Base-by-base conservation (phyloP, 495 filamentous ascomycete genomes). In the Hyaloscypha hepaticicola region DNA sequence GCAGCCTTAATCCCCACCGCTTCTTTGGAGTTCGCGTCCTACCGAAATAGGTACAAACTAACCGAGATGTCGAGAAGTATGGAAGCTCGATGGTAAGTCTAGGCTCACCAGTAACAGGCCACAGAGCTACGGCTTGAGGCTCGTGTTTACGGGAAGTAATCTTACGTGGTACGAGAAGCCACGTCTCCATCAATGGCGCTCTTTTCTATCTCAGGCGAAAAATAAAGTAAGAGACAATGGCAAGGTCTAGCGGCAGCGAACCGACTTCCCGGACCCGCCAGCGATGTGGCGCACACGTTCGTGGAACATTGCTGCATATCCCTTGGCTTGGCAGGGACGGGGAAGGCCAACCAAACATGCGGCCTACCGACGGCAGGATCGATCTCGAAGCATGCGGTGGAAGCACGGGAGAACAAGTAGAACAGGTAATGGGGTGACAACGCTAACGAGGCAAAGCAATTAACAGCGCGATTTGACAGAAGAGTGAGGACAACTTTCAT, bases 251-350 rank as follows among this genome's bases (percentile, higher is more conserved):
- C 56, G 21, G 31, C 21, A 45, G 21, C 56, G 56, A 63, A 63
- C 60, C 60, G 51, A 51, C 50, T 25, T 25, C 50, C 60, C 51
- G 60, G 60, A 48, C 27, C 28, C 50, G 29, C 28, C 27, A 27
- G 31, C 34, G 51, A 8, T 56, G 31, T 19, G 24, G 29, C 25
- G n/a, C 28, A 6, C 21, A 56, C 50, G 29, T 49, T 53, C 45
- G 56, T 58, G 56, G n/a, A 12, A 21, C 56, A 2, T 0, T n/a
- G 48, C 16, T 45, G 38, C 38, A 8, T 8, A 45, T 45, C 19
- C 8, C 19, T 6, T 50, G 19, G 38, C 38, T 45, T 45, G 3
- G 50, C 21, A 25, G 50, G n/a, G n/a, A n/a, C n/a, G n/a, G n/a
- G n/a, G n/a, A n/a, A n/a, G n/a, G n/a, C n/a, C n/a, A n/a, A n/a